These are phyloP conservation scores for Coemansia sp. DNA, from an alignment of 192 early-diverging fungal species.

Conservation along the genomic window DNA sequence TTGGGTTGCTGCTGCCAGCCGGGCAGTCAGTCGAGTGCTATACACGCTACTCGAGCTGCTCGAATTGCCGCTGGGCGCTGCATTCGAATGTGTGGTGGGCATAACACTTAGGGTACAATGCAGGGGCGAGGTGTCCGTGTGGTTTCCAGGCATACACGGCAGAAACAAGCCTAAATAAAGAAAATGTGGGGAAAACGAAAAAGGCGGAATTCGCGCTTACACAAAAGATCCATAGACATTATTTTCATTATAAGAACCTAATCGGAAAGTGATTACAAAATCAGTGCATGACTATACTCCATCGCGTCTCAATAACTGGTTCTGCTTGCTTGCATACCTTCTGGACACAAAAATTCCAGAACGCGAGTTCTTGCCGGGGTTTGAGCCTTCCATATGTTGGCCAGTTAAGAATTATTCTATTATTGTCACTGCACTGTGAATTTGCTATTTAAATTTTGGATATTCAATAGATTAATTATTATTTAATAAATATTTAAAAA, in stretches of 20 bases:
- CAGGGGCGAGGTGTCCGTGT: constrained; percentile 2
- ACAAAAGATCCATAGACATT: not conserved
- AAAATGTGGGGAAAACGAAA: constrained; percentile 3
- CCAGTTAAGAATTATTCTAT: too few relatives aligned
- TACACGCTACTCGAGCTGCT: constrained; percentile 16
- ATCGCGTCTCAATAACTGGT: too few relatives aligned
- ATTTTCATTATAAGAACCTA: not conserved
- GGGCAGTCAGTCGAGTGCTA: constrained; percentile 7
- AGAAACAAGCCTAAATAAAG: not conserved
- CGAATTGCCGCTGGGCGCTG: not conserved
- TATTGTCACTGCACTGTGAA: too few relatives aligned
- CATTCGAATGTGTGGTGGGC: constrained; percentile 7
- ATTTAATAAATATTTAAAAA: too few relatives aligned
- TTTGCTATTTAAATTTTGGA: too few relatives aligned
- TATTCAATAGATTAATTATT: too few relatives aligned
- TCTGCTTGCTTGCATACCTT: too few relatives aligned
- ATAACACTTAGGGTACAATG: constrained; percentile 48
- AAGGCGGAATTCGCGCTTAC: not conserved
- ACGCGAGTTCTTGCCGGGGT: too few relatives aligned
- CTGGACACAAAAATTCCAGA: too few relatives aligned
- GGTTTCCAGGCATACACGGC: constrained; percentile 28
- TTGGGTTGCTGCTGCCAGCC: not conserved
- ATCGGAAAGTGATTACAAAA: too few relatives aligned
- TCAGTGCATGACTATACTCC: too few relatives aligned
- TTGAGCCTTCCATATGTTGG: too few relatives aligned